Percentiles rank a stretch among this genome's conserved stretches.
Evolutionary conservation across 768 basidiomycete genomes (phyloP).

Genomic region (Rickenella mellea): DNA sequence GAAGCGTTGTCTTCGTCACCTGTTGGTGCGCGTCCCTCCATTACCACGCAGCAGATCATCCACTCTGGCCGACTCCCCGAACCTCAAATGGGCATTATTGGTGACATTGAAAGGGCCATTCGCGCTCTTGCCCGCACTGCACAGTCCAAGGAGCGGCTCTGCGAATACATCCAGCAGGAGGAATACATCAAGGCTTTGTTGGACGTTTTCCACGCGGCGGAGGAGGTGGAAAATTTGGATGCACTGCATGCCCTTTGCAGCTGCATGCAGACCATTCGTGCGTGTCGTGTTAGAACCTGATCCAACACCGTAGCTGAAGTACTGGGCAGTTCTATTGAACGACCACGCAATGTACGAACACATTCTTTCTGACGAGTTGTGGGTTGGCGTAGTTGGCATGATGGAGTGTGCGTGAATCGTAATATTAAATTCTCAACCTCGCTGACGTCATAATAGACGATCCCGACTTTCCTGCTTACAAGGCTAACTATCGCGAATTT

Average conservation of each 20-base stretch:
- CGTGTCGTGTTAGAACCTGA: constrained; percentile 17
- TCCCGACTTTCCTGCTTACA: constrained; percentile 92
- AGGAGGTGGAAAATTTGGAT: constrained; percentile 86
- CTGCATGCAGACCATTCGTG: constrained; percentile 92
- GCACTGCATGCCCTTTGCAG: constrained; percentile 87
- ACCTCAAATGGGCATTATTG: constrained; percentile 61
- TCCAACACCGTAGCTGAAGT: neutral
- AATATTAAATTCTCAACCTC: constrained; percentile 5
- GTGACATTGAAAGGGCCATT: constrained; percentile 71
- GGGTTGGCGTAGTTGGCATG: constrained; percentile 90
- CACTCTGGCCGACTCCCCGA: constrained; percentile 66
- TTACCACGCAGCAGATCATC: constrained; percentile 56
- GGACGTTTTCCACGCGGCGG: constrained; percentile 77
- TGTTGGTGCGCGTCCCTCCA: constrained; percentile 17
- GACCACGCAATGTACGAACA: constrained; percentile 93
- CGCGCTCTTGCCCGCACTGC: constrained; percentile 67
- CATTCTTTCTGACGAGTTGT: constrained; percentile 86
- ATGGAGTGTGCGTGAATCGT: constrained; percentile 72
- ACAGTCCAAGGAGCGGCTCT: constrained; percentile 70
- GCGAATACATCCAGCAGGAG: constrained; percentile 82
- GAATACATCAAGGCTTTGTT: constrained; percentile 85
- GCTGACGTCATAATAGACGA: constrained; percentile 54
- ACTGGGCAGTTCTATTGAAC: constrained; percentile 76
- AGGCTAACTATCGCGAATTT: constrained; percentile 95
- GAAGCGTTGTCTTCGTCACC: constrained; percentile 11